Conservation (phyloP, 139 green algal genomes). For the Prasinococcaceae sp. region DNA sequence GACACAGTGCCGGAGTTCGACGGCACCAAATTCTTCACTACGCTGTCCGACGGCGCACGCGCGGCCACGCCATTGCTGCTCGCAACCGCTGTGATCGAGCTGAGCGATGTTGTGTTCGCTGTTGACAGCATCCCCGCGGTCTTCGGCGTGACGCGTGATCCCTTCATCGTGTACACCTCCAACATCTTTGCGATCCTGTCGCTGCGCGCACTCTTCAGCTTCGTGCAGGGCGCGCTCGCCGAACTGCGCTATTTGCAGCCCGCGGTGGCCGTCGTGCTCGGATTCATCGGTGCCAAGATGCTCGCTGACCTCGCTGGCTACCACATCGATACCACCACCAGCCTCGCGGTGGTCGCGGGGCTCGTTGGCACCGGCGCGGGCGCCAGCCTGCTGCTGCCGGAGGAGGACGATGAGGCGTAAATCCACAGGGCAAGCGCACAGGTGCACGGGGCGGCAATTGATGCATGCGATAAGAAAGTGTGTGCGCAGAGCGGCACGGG, state of each 20-base stretch:
- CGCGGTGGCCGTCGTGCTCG: slow-evolving; percentile 28
- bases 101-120: slow-evolving; percentile 92
- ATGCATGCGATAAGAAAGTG: too few relatives aligned
- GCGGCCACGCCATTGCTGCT: slow-evolving; percentile 87
- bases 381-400: too few relatives aligned
- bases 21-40: too few relatives aligned
- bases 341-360: too few relatives aligned
- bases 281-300: slow-evolving; percentile 36
- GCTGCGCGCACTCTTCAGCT: slow-evolving; percentile 21
- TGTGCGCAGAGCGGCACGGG: too few relatives aligned
- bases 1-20: too few relatives aligned
- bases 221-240: slow-evolving; percentile 24
- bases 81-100: slow-evolving; percentile 76
- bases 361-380: too few relatives aligned
- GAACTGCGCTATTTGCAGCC: slow-evolving; percentile 29
- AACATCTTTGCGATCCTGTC: slow-evolving; percentile 63
- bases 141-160: slow-evolving; percentile 53
- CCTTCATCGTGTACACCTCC: slow-evolving; percentile 91
- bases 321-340: too few relatives aligned
- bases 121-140: slow-evolving; percentile 83
- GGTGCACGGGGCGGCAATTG: too few relatives aligned
- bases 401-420: too few relatives aligned
- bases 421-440: too few relatives aligned
- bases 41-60: too few relatives aligned
- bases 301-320: slow-evolving; percentile 28